Percentiles rank a stretch among this genome's conserved stretches.
Evolutionary conservation across 2,329 filamentous ascomycete genomes (phyloP).

Genomic region (Xylariaceae sp.): DNA sequence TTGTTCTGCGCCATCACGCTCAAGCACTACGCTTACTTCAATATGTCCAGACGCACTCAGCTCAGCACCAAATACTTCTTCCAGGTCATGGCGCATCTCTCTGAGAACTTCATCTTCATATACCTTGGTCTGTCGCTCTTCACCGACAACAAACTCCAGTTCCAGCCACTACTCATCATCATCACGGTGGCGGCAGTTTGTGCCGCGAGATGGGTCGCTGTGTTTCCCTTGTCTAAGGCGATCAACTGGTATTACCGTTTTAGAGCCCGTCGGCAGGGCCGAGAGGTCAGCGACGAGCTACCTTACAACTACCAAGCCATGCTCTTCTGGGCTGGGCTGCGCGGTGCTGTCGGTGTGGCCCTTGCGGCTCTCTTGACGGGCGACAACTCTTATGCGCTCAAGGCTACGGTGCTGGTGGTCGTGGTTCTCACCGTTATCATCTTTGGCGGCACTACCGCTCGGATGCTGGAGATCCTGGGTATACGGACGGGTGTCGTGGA

Average conservation of each 20-base stretch:
- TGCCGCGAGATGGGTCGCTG: slow-evolving; percentile 84
- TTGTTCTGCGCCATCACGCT: slow-evolving; percentile 97
- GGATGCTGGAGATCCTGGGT: slow-evolving; percentile 96
- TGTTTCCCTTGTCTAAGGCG: slow-evolving; percentile 83
- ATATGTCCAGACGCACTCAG: slow-evolving; percentile 97
- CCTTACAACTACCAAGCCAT: slow-evolving; percentile 97
- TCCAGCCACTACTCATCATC: slow-evolving; percentile 93
- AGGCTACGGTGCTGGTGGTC: slow-evolving; percentile 94
- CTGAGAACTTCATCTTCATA: slow-evolving; percentile 99
- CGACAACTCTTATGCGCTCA: slow-evolving; percentile 74
- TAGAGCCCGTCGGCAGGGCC: slow-evolving; percentile 69
- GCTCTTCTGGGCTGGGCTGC: slow-evolving; percentile 98
- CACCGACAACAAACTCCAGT: slow-evolving; percentile 81
- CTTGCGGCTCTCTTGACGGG: slow-evolving; percentile 84
- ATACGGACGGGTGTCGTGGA: slow-evolving; percentile 95
- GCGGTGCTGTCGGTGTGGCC: slow-evolving; percentile 92
- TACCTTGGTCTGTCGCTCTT: slow-evolving; percentile 94
- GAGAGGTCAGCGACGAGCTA: slow-evolving; percentile 78
- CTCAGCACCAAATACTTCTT: slow-evolving; percentile 98
- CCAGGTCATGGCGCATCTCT: slow-evolving; percentile 88
- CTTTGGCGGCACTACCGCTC: slow-evolving; percentile 92
- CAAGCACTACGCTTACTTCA: slow-evolving; percentile 99
- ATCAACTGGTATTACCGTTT: slow-evolving; percentile 95
- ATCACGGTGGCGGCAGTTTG: slow-evolving; percentile 90
- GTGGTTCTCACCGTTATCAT: slow-evolving; percentile 98